These are phyloP conservation scores for Nannochloropsis oceanica DNA, from an alignment of 108 stramenopile species.

Conservation along the genomic window DNA sequence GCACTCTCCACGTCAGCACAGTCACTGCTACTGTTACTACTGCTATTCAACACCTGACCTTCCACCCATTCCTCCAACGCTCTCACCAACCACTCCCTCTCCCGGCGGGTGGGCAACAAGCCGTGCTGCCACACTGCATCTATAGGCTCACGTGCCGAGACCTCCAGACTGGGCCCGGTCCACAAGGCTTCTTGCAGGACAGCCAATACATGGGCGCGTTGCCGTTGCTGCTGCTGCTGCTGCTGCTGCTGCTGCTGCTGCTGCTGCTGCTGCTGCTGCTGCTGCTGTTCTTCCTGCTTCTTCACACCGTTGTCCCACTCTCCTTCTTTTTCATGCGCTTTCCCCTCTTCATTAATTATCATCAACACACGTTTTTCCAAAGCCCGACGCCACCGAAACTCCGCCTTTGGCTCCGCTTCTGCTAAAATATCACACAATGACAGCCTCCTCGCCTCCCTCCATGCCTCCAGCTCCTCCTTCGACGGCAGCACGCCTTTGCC, in stretches of 20 bases:
- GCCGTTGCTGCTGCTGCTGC: too few relatives aligned
- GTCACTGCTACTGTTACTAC: too few relatives aligned
- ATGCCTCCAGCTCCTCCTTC: not conserved
- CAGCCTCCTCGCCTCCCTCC: conserved; percentile 9
- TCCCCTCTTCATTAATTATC: not conserved
- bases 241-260: too few relatives aligned
- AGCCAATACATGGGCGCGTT: not conserved
- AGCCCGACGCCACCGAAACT: conserved; percentile 14
- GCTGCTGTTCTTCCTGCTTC: too few relatives aligned
- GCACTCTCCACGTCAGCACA: not conserved
- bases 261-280: too few relatives aligned
- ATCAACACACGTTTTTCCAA: conserved; percentile 5
- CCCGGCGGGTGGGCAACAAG: not conserved
- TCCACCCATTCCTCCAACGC: not conserved
- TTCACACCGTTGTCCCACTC: too few relatives aligned
- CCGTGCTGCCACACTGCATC: not conserved
- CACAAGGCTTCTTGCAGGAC: not conserved
- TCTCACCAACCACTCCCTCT: not conserved
- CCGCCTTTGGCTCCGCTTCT: conserved; percentile 4
- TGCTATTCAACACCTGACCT: not conserved
- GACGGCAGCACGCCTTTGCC: not conserved
- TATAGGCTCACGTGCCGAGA: not conserved
- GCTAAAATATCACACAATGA: conserved; percentile 25
- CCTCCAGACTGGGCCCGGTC: not conserved
- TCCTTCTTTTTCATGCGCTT: too few relatives aligned